Percentiles rank a stretch among this genome's conserved stretches.
These are phyloP conservation scores for Calocybe cyanea DNA, from an alignment of 768 basidiomycete species.

Conservation along the genomic window DNA sequence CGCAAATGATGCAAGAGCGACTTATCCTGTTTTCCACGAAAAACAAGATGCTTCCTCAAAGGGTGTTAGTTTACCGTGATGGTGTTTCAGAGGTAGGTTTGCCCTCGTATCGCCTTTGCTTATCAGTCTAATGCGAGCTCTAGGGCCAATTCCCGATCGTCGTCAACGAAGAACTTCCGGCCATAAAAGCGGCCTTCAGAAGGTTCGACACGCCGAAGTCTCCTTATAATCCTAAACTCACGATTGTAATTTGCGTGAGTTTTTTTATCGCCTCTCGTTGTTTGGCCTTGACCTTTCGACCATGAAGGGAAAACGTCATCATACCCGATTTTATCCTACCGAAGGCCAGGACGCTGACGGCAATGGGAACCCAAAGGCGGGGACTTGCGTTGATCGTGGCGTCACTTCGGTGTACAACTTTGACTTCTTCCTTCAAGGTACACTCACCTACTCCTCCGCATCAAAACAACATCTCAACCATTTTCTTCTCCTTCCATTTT, in stretches of 20 bases:
- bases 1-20: constrained; percentile 64
- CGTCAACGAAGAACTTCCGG: constrained; percentile 59
- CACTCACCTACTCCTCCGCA: neutral
- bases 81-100: constrained; percentile 70
- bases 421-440: constrained; percentile 67
- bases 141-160: constrained; percentile 75
- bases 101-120: neutral
- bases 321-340: constrained; percentile 65
- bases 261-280: constrained; percentile 12
- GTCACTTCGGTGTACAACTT: constrained; percentile 65
- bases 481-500: neutral
- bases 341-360: constrained; percentile 46
- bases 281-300: neutral
- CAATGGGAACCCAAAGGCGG: constrained; percentile 72
- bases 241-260: constrained; percentile 70
- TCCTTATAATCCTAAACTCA: constrained; percentile 52
- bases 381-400: constrained; percentile 80
- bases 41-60: constrained; percentile 54
- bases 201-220: constrained; percentile 37
- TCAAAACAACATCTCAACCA: too few relatives aligned
- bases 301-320: constrained; percentile 42
- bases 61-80: constrained; percentile 74
- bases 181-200: constrained; percentile 56
- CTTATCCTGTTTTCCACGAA: constrained; percentile 45
- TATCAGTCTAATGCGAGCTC: constrained; percentile 1